These are phyloP conservation scores for Penicillium corylophilum DNA, from an alignment of 2,329 filamentous ascomycete species.

Conservation along the genomic window DNA sequence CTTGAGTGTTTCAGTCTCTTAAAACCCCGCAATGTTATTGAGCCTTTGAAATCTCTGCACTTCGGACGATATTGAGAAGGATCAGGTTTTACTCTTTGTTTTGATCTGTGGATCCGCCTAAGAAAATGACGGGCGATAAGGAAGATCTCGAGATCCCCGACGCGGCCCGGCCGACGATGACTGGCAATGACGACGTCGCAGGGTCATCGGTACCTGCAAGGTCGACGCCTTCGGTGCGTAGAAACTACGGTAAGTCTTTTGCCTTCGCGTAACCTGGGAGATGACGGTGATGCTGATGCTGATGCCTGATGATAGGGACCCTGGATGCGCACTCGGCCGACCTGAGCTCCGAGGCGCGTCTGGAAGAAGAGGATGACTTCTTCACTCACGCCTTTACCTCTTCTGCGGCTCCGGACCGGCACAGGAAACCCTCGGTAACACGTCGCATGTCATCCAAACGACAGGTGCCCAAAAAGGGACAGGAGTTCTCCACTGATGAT, in stretches of 20 bases:
- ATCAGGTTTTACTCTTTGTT: constrained; percentile 6
- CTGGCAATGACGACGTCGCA: constrained; percentile 8
- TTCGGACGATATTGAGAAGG: not conserved
- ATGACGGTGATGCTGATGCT: constrained; percentile 2
- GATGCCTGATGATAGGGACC: constrained; percentile 27
- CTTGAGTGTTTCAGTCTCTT: constrained; percentile 2
- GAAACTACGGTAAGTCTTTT: constrained; percentile 32
- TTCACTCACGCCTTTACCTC: constrained; percentile 35
- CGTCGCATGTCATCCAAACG: constrained; percentile 72
- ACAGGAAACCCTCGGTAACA: constrained; percentile 70
- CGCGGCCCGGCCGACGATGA: constrained; percentile 10
- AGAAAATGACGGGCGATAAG: constrained; percentile 21
- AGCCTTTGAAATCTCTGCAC: not conserved
- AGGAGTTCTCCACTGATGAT: constrained; percentile 89
- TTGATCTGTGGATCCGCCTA: constrained; percentile 2
- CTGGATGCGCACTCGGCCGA: constrained; percentile 27
- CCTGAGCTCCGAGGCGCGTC: constrained; percentile 19
- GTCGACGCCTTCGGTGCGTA: constrained; percentile 18
- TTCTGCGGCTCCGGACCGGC: constrained; percentile 46
- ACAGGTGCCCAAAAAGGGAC: constrained; percentile 73
- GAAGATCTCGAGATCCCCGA: constrained; percentile 11
- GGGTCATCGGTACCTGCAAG: constrained; percentile 8
- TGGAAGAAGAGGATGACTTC: constrained; percentile 32
- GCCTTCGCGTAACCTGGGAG: constrained; percentile 18
- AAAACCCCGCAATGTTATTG: constrained; percentile 18